A percentile compares a stretch with the other conserved stretches of the same genome.
These are phyloP conservation scores for Trichosanthes truncata DNA, from an alignment of 306 rosid species.

Conservation along the genomic window DNA sequence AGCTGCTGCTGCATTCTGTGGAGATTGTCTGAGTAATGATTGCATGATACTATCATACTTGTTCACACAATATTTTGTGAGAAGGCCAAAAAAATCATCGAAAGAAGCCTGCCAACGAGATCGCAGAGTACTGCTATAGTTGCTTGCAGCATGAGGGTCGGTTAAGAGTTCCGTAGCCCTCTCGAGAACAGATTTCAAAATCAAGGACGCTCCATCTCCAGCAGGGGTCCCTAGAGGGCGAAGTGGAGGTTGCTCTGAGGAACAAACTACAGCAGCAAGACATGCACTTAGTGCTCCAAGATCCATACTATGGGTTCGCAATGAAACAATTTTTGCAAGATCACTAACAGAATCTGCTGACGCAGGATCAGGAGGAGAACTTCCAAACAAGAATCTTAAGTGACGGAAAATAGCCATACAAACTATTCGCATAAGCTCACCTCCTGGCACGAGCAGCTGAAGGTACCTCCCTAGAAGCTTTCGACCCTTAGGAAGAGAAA, in stretches of 20 bases:
- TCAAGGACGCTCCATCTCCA: constrained; percentile 85
- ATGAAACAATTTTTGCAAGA: constrained; percentile 67
- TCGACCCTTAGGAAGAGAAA: constrained; percentile 81
- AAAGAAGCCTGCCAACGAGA: constrained; percentile 96
- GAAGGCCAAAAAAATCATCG: constrained; percentile 64
- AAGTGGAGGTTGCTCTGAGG: constrained; percentile 82
- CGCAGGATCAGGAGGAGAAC: constrained; percentile 55
- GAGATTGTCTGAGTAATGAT: constrained; percentile 42
- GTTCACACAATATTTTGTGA: constrained; percentile 68
- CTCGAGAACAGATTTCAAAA: constrained; percentile 77
- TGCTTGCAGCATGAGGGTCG: constrained; percentile 65
- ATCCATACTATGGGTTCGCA: constrained; percentile 61
- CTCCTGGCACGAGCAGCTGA: constrained; percentile 50
- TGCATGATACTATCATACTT: constrained; percentile 72
- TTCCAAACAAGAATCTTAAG: constrained; percentile 73
- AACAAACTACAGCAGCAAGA: constrained; percentile 87
- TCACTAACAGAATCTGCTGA: constrained; percentile 51
- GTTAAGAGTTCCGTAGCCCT: constrained; percentile 87
- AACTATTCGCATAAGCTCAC: constrained; percentile 74
- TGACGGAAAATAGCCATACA: constrained; percentile 97
- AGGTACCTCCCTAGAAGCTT: constrained; percentile 73
- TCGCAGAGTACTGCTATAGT: constrained; percentile 52
- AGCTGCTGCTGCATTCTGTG: constrained; percentile 33
- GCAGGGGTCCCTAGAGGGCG: constrained; percentile 86
- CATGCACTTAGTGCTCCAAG: constrained; percentile 90